Evolutionary conservation across 2,329 filamentous ascomycete species (phyloP), one percentile per base, ranked within the genome.

Genomic region (Penicillium sp.): DNA sequence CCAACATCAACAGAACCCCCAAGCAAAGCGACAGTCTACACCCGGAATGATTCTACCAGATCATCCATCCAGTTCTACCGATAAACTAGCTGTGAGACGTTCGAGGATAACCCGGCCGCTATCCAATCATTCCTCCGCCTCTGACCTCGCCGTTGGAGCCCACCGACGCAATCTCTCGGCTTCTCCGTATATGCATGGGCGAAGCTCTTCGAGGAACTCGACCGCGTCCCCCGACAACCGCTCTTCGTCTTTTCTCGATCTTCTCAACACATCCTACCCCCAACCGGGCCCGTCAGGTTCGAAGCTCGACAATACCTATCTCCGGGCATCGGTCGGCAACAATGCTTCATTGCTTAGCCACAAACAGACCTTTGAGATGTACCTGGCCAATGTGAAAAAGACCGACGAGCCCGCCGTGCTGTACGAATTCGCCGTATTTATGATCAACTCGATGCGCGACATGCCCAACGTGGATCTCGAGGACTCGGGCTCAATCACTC

Each of bases 351-450:
- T 99, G 11, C 83, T 99, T 26, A 92, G 91, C 67, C 88, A 91
- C 29, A 90, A 93, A 69, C 92, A 97, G 76, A 99, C 94, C 1
- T 83, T 99, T 45, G 92, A 97, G 51, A 97, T 97, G 93, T 99
- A 99, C 73, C 85, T 93, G 40, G 88, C 89, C 51, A 99, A 97
- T 68, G 91, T 97, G 54, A 97, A 97, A 78, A 99, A 99, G 79
- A 96, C 94, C 2, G 94, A 89, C 59, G 92, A 97, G 72, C 82
- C 88, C 14, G 87, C 89, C 3, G 90, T 96, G 29, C 92, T 97
- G 73, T 97, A 97, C 73, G 94, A 96, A 26, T 97, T 99, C 75
- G 94, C 94, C 2, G 84, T 97, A 33, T 96, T 96, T 72, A 86
- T 99, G 79, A 88, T 97, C 63, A 90, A 92, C 43, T 88, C 91